Conservation (phyloP, 805 yeast genomes). For the Wickerhamomyces hampshirensis region DNA sequence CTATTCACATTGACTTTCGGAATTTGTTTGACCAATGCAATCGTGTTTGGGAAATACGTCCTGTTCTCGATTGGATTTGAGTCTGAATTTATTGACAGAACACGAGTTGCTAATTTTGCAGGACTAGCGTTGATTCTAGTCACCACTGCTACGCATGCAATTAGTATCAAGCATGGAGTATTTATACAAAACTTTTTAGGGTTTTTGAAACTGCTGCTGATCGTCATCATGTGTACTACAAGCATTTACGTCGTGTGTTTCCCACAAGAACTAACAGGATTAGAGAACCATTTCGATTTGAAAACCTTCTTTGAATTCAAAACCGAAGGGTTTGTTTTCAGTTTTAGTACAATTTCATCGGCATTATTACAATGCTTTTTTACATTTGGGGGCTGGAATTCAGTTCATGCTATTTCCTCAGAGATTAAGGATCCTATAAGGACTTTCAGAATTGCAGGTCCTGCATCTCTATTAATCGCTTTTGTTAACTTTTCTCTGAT, state of each 20-base stretch:
- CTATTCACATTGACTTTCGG: constrained; percentile 50
- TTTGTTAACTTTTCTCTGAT: constrained; percentile 45
- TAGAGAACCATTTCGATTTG: constrained; percentile 31
- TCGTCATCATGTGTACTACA: constrained; percentile 49
- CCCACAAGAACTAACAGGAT: constrained; percentile 37
- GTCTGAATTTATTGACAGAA: constrained; percentile 26
- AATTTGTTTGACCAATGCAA: constrained; percentile 47
- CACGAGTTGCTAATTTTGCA: constrained; percentile 32
- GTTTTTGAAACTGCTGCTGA: constrained; percentile 48
- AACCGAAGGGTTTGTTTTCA: constrained; percentile 25
- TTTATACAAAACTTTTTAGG: constrained; percentile 60
- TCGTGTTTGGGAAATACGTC: constrained; percentile 59
- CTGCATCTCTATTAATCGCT: constrained; percentile 43
- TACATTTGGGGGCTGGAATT: constrained; percentile 60
- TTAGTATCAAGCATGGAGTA: constrained; percentile 57
- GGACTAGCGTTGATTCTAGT: constrained; percentile 37
- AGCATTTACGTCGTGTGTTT: constrained; percentile 54
- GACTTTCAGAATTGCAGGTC: constrained; percentile 59
- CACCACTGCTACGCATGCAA: constrained; percentile 45
- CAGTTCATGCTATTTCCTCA: constrained; percentile 55
- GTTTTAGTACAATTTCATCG: constrained; percentile 43
- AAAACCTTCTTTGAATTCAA: constrained; percentile 29
- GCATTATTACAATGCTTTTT: constrained; percentile 56
- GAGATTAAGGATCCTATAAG: constrained; percentile 56
- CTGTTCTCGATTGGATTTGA: constrained; percentile 39